These are phyloP conservation scores for Agrostemma githago DNA, from an alignment of 148 eudicot genomes.

Conservation along the genomic window DNA sequence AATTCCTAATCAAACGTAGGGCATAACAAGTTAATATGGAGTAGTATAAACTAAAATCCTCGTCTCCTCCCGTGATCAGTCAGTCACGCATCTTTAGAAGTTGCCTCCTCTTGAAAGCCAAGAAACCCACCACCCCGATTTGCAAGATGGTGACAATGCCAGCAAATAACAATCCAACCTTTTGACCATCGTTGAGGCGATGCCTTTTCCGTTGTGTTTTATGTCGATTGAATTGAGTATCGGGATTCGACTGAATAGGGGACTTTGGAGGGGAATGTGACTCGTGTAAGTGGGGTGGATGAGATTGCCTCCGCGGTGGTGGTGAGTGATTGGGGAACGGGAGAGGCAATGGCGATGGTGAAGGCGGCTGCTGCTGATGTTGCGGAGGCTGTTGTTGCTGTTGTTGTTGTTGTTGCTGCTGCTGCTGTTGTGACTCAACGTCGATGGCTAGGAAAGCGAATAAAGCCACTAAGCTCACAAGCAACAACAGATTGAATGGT, in stretches of 20 bases:
- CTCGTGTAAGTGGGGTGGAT: not conserved
- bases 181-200: conserved; percentile 49
- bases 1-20: conserved; percentile 13
- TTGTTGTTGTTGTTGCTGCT: not conserved
- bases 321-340: not conserved
- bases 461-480: conserved; percentile 20
- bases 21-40: conserved; percentile 2
- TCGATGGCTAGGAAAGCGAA: conserved; percentile 24
- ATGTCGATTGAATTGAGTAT: not conserved
- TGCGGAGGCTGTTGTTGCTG: not conserved
- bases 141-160: conserved; percentile 61
- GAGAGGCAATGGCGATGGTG: conserved; percentile 1
- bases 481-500: conserved; percentile 26
- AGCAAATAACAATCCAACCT: conserved; percentile 51
- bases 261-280: conserved; percentile 13
- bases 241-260: conserved; percentile 5
- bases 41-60: not conserved
- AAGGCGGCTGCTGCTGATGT: too few relatives aligned
- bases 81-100: conserved; percentile 33
- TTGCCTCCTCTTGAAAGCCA: conserved; percentile 46
- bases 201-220: not conserved
- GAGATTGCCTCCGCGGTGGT: conserved; percentile 14
- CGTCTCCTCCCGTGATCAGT: conserved; percentile 9
- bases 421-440: conserved; percentile 33
- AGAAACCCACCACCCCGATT: conserved; percentile 52